These are phyloP conservation scores for Macrotyloma uniflorum DNA, from an alignment of 306 rosid species.

Conservation along the genomic window DNA sequence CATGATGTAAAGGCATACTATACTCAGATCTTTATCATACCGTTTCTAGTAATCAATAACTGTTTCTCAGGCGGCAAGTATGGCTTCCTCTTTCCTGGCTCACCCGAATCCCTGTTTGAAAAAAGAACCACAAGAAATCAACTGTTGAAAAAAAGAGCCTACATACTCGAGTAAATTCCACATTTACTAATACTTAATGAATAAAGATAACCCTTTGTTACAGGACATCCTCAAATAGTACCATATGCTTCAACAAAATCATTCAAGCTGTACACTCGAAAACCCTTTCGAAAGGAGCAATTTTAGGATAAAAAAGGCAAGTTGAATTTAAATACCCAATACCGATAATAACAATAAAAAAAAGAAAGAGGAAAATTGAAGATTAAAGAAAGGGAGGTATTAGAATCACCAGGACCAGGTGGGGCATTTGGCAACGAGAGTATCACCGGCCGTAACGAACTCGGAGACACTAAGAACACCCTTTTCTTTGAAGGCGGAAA, in stretches of 20 bases:
- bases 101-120: slow-evolving; percentile 86
- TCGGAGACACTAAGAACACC: slow-evolving; percentile 97
- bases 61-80: slow-evolving; percentile 87
- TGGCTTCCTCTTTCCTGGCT: slow-evolving; percentile 85
- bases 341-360: neutral
- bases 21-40: slow-evolving; percentile 43
- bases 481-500: slow-evolving; percentile 96
- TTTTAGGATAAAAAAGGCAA: neutral
- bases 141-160: neutral
- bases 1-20: neutral
- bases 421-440: slow-evolving; percentile 97
- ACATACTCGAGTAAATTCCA: neutral
- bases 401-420: slow-evolving; percentile 93
- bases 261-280: neutral
- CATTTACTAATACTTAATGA: neutral
- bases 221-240: neutral
- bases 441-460: slow-evolving; percentile 87
- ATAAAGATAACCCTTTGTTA: neutral
- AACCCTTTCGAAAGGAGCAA: neutral
- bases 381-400: neutral
- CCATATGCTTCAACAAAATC: neutral
- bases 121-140: slow-evolving; percentile 2
- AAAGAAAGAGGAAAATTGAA: neutral
- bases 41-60: slow-evolving; percentile 90
- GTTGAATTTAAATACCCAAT: neutral